These are phyloP conservation scores for Balamuthia mandrillaris DNA, from an alignment of 208 protist genomes.

Conservation along the genomic window DNA sequence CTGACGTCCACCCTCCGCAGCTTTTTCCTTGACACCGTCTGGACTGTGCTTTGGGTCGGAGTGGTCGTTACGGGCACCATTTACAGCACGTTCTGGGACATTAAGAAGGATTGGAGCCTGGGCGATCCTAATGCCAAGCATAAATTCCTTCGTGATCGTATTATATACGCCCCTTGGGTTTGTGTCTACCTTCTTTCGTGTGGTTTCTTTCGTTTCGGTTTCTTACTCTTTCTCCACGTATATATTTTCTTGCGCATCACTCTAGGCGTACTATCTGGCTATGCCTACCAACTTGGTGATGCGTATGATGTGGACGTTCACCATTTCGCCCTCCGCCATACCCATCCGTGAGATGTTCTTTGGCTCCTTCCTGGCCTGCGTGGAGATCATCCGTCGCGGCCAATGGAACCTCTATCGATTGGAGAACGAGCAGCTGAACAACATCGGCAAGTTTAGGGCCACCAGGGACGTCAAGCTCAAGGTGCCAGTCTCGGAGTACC, in stretches of 20 bases:
- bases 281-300: conserved; percentile 52
- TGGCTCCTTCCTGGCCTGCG: conserved; percentile 40
- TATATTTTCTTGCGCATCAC: neutral
- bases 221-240: neutral
- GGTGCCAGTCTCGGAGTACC: neutral
- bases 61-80: neutral
- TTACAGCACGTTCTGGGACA: conserved; percentile 41
- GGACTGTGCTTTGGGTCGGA: neutral
- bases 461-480: conserved; percentile 47
- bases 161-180: neutral
- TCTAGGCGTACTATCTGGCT: conserved; percentile 57
- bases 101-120: conserved; percentile 11
- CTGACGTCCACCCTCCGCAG: conserved; percentile 34
- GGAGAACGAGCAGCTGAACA: conserved; percentile 70
- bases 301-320: conserved; percentile 57
- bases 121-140: neutral
- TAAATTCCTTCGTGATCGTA: neutral
- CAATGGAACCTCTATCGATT: conserved; percentile 69
- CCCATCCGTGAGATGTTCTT: conserved; percentile 13
- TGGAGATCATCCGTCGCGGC: conserved; percentile 55
- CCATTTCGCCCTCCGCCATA: conserved; percentile 24
- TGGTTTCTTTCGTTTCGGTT: neutral
- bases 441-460: conserved; percentile 60
- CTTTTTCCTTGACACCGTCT: neutral
- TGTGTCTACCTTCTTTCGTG: neutral